Conservation (phyloP, 352 stramenopile species). For the Pythium insidiosum region DNA sequence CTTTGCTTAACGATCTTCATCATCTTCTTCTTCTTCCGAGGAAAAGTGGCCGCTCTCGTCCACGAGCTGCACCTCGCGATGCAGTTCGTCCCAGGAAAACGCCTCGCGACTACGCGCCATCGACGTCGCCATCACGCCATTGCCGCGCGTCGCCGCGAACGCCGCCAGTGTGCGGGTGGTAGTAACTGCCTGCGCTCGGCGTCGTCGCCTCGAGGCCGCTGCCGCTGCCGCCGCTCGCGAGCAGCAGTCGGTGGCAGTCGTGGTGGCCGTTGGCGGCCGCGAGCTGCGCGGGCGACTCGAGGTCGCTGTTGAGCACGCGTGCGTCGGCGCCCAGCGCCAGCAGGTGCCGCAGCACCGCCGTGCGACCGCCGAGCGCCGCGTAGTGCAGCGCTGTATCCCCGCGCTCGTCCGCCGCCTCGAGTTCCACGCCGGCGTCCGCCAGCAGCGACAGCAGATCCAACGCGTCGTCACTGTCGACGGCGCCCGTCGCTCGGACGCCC, state of each 20-base stretch:
- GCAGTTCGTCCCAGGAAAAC: constrained; percentile 55
- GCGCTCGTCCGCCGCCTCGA: constrained; percentile 42
- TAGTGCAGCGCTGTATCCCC: constrained; percentile 68
- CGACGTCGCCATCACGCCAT: not conserved
- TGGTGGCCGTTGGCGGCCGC: constrained; percentile 31
- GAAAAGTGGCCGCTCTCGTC: constrained; percentile 67
- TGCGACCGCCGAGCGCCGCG: constrained; percentile 41
- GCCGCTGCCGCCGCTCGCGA: constrained; percentile 3
- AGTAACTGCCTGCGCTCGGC: not conserved
- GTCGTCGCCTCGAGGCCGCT: not conserved
- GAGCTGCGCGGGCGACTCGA: constrained; percentile 41
- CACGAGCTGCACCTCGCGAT: constrained; percentile 63
- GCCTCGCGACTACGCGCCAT: not conserved
- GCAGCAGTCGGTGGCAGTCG: constrained; percentile 35
- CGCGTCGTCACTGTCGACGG: constrained; percentile 13
- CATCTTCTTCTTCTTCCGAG: constrained; percentile 35
- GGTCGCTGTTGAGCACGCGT: constrained; percentile 44
- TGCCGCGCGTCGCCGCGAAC: too few species aligned
- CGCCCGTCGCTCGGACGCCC: too few species aligned
- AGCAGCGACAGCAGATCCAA: constrained; percentile 17
- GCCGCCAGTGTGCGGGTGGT: too few species aligned
- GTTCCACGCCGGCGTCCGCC: constrained; percentile 19
- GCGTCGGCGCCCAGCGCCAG: constrained; percentile 37
- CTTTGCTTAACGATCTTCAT: too few species aligned
- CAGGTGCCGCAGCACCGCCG: constrained; percentile 24